Percentiles rank a stretch among this genome's conserved stretches.
Evolutionary conservation across 495 filamentous ascomycete genomes (phyloP).

Genomic region (Xylaria cubensis): DNA sequence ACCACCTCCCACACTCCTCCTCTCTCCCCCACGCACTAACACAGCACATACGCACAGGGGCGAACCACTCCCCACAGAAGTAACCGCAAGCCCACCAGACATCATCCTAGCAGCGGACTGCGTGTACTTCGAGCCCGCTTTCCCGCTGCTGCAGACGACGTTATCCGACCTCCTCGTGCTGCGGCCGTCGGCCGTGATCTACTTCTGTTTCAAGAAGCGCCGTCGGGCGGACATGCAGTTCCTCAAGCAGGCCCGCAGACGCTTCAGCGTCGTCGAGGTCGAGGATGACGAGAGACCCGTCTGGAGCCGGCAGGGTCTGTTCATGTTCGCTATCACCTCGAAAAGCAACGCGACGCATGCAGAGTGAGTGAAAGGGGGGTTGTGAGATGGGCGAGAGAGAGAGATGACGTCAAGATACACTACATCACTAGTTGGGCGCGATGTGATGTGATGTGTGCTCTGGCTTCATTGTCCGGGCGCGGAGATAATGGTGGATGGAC

Average conservation of each 20-base stretch:
- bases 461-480: not conserved
- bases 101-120: slow-evolving; percentile 93
- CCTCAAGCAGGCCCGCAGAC: slow-evolving; percentile 69
- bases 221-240: slow-evolving; percentile 77
- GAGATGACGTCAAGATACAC: slow-evolving; percentile 14
- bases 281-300: slow-evolving; percentile 66
- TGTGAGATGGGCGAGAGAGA: no score
- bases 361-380: not conserved
- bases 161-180: slow-evolving; percentile 65
- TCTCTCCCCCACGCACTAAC: not conserved
- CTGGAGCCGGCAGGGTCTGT: slow-evolving; percentile 68
- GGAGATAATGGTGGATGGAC: not conserved
- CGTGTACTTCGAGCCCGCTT: slow-evolving; percentile 95
- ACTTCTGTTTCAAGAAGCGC: slow-evolving; percentile 95
- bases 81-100: slow-evolving; percentile 63
- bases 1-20: not conserved
- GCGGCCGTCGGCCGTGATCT: slow-evolving; percentile 68
- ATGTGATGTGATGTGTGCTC: not conserved
- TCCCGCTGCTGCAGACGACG: slow-evolving; percentile 84
- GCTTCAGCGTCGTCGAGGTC: slow-evolving; percentile 68
- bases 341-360: slow-evolving; percentile 5
- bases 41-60: slow-evolving; percentile 48
- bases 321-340: slow-evolving; percentile 62
- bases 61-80: slow-evolving; percentile 57
- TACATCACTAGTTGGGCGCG: not conserved